These are phyloP conservation scores for Lipomyces spencermartinsiae DNA, from an alignment of 805 yeast genomes.

Conservation along the genomic window DNA sequence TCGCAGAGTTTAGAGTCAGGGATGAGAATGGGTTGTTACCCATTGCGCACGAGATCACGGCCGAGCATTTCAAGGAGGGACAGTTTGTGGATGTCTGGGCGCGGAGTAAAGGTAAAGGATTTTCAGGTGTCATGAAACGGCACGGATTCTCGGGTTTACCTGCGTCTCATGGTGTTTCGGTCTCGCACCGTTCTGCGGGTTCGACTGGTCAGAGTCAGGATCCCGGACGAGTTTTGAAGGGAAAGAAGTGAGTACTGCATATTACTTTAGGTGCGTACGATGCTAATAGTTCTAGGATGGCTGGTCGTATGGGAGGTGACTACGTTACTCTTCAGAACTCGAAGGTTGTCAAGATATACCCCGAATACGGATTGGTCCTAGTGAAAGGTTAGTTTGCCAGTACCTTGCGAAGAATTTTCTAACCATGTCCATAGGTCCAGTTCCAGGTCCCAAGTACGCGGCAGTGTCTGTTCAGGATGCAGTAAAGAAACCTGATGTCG, in stretches of 20 bases:
- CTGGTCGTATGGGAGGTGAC: conserved; percentile 92
- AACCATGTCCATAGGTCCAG: conserved; percentile 55
- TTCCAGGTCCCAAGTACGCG: conserved; percentile 85
- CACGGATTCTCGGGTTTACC: conserved; percentile 86
- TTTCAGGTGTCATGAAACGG: conserved; percentile 97
- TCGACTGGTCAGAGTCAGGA: conserved; percentile 94
- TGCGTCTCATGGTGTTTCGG: conserved; percentile 95
- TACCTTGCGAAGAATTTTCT: neutral
- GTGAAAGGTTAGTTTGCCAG: conserved; percentile 59
- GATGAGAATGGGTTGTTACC: conserved; percentile 69
- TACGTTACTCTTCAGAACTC: conserved; percentile 76
- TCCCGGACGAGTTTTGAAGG: conserved; percentile 96
- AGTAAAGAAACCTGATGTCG: conserved; percentile 47
- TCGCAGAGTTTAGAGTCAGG: conserved; percentile 81
- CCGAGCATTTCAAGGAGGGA: conserved; percentile 84
- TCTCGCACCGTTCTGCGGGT: conserved; percentile 94
- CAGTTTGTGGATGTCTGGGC: conserved; percentile 84
- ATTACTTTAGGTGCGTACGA: no score
- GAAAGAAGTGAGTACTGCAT: conserved; percentile 60
- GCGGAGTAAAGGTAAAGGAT: conserved; percentile 90
- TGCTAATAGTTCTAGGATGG: conserved; percentile 59
- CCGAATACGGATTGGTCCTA: conserved; percentile 77
- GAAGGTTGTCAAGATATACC: conserved; percentile 78
- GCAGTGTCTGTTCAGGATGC: conserved; percentile 82
- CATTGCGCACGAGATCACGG: conserved; percentile 76